Evolutionary conservation across 306 rosid genomes (phyloP).

Genomic region (Quercus variabilis): DNA sequence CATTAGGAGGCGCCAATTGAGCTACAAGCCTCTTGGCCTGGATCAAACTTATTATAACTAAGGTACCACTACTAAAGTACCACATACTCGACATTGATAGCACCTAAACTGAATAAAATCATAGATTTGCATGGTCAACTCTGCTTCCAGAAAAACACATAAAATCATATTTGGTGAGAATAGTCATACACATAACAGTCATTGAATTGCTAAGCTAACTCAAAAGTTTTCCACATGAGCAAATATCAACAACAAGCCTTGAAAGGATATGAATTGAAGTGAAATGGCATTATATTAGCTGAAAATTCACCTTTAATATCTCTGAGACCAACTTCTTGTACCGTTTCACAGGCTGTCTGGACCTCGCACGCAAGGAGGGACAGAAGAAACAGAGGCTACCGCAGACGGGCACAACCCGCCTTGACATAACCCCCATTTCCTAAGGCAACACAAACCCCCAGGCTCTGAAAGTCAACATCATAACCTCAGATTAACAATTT

Average conservation of each 20-base stretch:
- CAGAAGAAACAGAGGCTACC: slow-evolving; percentile 86
- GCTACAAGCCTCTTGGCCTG: background rate
- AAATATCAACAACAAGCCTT: background rate
- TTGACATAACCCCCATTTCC: slow-evolving; percentile 96
- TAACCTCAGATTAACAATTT: slow-evolving; percentile 15
- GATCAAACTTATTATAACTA: background rate
- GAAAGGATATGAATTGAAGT: slow-evolving; percentile 3
- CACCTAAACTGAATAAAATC: background rate
- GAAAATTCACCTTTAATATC: slow-evolving; percentile 72
- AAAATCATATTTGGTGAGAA: background rate
- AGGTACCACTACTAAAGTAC: slow-evolving; percentile 4
- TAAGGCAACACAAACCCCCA: slow-evolving; percentile 26
- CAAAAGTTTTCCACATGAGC: background rate
- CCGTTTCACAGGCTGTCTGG: slow-evolving; percentile 94
- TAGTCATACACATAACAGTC: background rate
- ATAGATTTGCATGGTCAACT: slow-evolving; percentile 2
- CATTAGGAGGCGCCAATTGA: background rate
- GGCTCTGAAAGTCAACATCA: slow-evolving; percentile 26
- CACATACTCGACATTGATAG: background rate
- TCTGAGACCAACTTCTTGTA: slow-evolving; percentile 83
- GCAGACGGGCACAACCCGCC: slow-evolving; percentile 95
- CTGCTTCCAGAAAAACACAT: background rate
- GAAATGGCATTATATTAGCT: background rate
- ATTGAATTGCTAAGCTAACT: background rate
- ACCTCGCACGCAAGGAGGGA: slow-evolving; percentile 87